These are phyloP conservation scores for Alternaria panax DNA, from an alignment of 2,329 filamentous ascomycete genomes.

Conservation along the genomic window DNA sequence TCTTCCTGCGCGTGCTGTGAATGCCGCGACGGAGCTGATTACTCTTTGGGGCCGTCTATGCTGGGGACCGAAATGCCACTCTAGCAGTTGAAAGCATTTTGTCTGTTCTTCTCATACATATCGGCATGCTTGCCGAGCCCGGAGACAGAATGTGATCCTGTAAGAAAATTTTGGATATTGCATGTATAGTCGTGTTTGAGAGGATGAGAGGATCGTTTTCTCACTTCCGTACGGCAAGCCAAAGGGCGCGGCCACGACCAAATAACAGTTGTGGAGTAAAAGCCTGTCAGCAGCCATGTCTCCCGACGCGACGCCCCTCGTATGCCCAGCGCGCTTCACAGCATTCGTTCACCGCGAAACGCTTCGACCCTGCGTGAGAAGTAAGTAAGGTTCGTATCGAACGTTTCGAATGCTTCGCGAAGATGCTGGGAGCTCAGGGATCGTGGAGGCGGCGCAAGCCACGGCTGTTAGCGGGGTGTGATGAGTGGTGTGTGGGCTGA, in stretches of 20 bases:
- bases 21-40: neutral
- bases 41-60: neutral
- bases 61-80: neutral
- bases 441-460: constrained; percentile 19
- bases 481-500: constrained; percentile 15
- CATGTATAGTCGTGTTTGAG: neutral
- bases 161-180: neutral
- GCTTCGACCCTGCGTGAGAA: constrained; percentile 6
- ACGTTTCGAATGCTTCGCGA: constrained; percentile 33
- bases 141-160: neutral
- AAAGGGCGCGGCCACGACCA: constrained; percentile 12
- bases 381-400: constrained; percentile 19
- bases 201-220: neutral
- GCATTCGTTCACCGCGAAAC: constrained; percentile 1
- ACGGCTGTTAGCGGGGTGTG: constrained; percentile 12
- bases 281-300: constrained; percentile 19
- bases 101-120: neutral
- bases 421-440: constrained; percentile 26
- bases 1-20: neutral
- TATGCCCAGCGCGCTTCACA: constrained; percentile 9
- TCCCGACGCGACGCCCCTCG: constrained; percentile 4
- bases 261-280: constrained; percentile 22
- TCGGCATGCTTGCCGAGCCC: neutral
- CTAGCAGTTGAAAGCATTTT: neutral
- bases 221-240: constrained; percentile 10